Evolutionary conservation across 2,329 filamentous ascomycete species (phyloP), one percentile per base, ranked within the genome.

Genomic region (Pseudogymnoascus sp.): DNA sequence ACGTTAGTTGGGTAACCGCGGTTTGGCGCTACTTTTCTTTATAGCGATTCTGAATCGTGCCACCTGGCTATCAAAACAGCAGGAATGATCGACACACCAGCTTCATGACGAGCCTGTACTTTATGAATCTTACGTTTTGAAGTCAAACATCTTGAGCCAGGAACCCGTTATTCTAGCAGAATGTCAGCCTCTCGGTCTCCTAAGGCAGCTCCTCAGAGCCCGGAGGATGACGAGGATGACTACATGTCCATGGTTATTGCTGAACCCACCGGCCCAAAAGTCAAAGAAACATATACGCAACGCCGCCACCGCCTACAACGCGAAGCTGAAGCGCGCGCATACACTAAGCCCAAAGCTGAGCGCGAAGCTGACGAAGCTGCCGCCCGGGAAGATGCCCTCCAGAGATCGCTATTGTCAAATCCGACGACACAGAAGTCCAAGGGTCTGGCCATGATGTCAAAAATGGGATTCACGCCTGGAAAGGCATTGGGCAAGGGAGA

Each of bases 191-290:
- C 47, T 4, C 9, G 20, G 4, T 35, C 47, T 35, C 28, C 28
- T 1, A 2, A 20, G 3, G 28, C 47, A 4, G 47, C 9, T 33
- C 11, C 15, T 4, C 47, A 14, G 14, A 35, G 47, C 11, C 28
- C 47, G 2, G 47, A 53, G 2, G 47, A 53, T 6, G 90, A 91
- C 18, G 90, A 91, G 65, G 91, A 97, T 65, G 94, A 99, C 75
- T 97, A 99, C 79, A 95, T 99, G 89, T 91, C 87, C 68, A 97
- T 99, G 93, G 81, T 86, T 12, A 92, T 99, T 71, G 80, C 83
- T 15, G 89, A 96, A 61, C 80, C 83, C 0, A 73, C 74, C 15
- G 71, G 72, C 28, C 70, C 75, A 6, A 70, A 70, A 33, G 73
- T 76, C 61, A 81, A 80, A 65, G 85, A 89, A 71, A 86, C 85